Evolutionary conservation across 441 rosid genomes (phyloP), one percentile per base, ranked within the genome.

Genomic region (Brassica balearica): DNA sequence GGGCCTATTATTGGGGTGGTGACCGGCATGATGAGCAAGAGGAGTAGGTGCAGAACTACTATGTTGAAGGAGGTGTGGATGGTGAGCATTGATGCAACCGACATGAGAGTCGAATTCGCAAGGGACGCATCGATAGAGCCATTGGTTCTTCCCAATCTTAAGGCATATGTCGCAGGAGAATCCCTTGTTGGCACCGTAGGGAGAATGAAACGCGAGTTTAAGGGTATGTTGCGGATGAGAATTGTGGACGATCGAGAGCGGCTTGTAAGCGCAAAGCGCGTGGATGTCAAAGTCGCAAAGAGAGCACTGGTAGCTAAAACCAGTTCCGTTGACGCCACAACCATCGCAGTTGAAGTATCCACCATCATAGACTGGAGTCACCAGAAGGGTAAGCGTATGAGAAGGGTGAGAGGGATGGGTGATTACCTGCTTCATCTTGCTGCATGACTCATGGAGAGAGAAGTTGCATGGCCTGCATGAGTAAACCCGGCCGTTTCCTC

Each of bases 51-150:
- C 59, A 43, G 86, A 82, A 62, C 2, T 23, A 59, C 65, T 60
- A 53, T 78, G 81, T 46, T 78, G 87, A 68, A 78, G 72, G 71
- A 53, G 41, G 11, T 79, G 82, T 32, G 53, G 66, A 25, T 9
- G 80, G 46, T 64, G 73, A 9, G 64, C 10, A 19, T 43, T 20
- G 32, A 63, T 70, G 38, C 94, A 88, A 41, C 84, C 84, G 51
- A 88, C 22, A 65, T 88, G 94, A 25, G 87, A 87, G 22, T 88
- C 94, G 14, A 90, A 90, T 72, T 83, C 90, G 60, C 94, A 90
- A 0, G 43, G 71, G 14, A 68, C 55, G 19, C 94, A 88, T 8
- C 87, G 82, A 65, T 88, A 90, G 3, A 90, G 84, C 94, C 94
- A 88, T 4, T 88, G 91, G 56, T 83, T 82, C 27, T 75, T 68